Evolutionary conservation across 345 rosid genomes (phyloP), one percentile per base, ranked within the genome.

Genomic region (Gossypium australe): DNA sequence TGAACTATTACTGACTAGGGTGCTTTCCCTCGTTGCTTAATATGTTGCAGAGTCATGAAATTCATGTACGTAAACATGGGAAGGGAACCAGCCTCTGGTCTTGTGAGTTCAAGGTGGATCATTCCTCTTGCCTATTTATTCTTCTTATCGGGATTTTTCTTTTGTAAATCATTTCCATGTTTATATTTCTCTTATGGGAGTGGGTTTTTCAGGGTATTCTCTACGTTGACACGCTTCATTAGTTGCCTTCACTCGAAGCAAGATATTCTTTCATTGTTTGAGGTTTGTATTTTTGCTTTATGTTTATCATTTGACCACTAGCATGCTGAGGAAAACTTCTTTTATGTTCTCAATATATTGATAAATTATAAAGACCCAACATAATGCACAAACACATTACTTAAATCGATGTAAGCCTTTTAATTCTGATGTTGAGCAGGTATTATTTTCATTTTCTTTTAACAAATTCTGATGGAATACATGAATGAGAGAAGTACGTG

Each of bases 81-180:
- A 38, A 13, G 47, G 49, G 71, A 77, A 61, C 71, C 61, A 24
- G 38, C 3, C 13, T 48, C 9, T 7, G 41, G 24, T 55, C 76
- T 77, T 79, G 56, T 53, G 53, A 83, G 67, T 75, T 79, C 85
- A 22, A 83, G 90, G 90, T 84, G 79, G 52, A 71, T 68, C 22
- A 14, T 16, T 25, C 18, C 8, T 11, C 48, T 20, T 22, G 2
- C 67, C 24, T 53, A 51, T 43, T 47, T 49, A 53, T 14, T 70
- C 18, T 59, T 83, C 47, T 48, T 62, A 62, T 49, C 25, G 20
- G 45, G 9, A 20, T 65, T 51, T 11, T 58, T 64, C 63, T 56
- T 55, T 64, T 38, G 16, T 10, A 10, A 12, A 49, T 59, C 17
- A 3, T 41, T 45, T 34, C n/a, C 27, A 52, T 51, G 48, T 61